Percentiles rank a stretch among this genome's conserved stretches.
These are phyloP conservation scores for Sporothrix phasma DNA, from an alignment of 2,329 filamentous ascomycete genomes.

Conservation along the genomic window DNA sequence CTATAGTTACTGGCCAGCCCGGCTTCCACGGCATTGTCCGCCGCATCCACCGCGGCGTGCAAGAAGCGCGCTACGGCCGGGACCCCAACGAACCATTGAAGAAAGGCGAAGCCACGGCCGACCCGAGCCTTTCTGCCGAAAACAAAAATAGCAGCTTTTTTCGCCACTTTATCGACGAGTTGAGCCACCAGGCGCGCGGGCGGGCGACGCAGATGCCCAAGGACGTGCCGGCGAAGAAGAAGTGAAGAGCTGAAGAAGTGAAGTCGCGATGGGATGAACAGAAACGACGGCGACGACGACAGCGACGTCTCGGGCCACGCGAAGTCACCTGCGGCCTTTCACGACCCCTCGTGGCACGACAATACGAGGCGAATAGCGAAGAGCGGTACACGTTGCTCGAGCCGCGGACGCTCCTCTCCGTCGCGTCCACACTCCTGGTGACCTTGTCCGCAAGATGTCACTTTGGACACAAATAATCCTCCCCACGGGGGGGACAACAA, in stretches of 20 bases:
- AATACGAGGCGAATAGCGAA: too few species aligned
- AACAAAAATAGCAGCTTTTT: conserved; percentile 28
- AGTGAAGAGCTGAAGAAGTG: not conserved
- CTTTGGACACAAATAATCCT: too few species aligned
- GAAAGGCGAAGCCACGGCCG: conserved; percentile 42
- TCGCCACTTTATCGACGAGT: conserved; percentile 40
- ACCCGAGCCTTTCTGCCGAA: conserved; percentile 23
- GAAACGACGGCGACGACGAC: too few species aligned
- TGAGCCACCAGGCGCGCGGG: conserved; percentile 40
- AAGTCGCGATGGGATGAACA: too few species aligned
- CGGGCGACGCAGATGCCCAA: conserved; percentile 15
- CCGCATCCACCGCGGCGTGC: conserved; percentile 40
- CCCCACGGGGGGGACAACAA: too few species aligned
- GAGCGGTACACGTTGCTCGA: too few species aligned
- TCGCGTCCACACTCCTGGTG: too few species aligned
- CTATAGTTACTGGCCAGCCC: conserved; percentile 38
- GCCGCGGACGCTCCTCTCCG: too few species aligned
- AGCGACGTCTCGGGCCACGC: too few species aligned
- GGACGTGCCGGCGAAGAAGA: not conserved
- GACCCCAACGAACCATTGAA: conserved; percentile 41
- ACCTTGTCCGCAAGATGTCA: too few species aligned
- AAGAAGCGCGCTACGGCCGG: conserved; percentile 40
- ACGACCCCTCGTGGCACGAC: too few species aligned
- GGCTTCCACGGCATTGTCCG: conserved; percentile 43
- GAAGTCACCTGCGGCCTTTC: too few species aligned